Conservation (phyloP, 306 rosid genomes). For the Abrus precatorius region DNA sequence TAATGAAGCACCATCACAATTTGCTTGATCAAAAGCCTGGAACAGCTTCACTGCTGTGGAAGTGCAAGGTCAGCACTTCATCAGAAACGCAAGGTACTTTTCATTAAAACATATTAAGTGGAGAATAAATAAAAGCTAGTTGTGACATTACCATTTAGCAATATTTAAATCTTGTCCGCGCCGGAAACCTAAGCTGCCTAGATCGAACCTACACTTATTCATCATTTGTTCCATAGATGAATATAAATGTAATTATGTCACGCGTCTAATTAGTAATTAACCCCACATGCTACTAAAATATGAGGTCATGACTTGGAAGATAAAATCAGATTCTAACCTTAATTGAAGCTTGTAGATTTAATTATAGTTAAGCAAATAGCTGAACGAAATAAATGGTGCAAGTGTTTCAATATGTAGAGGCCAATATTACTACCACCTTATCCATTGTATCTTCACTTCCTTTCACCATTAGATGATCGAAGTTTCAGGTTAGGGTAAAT, state of each 20-base stretch:
- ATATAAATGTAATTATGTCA: slow-evolving; percentile 12
- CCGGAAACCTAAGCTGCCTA: slow-evolving; percentile 53
- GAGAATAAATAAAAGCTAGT: slow-evolving; percentile 53
- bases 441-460: slow-evolving; percentile 24
- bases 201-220: slow-evolving; percentile 40
- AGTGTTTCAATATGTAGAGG: slow-evolving; percentile 6
- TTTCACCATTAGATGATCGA: slow-evolving; percentile 4
- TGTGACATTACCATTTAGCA: slow-evolving; percentile 46
- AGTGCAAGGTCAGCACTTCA: slow-evolving; percentile 25
- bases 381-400: slow-evolving; percentile 2
- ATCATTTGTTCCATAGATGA: slow-evolving; percentile 39
- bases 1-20: slow-evolving; percentile 32
- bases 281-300: slow-evolving; percentile 42
- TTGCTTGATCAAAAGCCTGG: slow-evolving; percentile 45
- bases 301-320: slow-evolving; percentile 25
- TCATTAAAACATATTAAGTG: slow-evolving; percentile 41
- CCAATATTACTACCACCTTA: neutral
- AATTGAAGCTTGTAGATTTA: neutral
- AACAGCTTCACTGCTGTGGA: slow-evolving; percentile 37
- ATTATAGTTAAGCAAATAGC: neutral
- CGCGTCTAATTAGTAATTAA: slow-evolving; percentile 33
- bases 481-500: slow-evolving; percentile 15
- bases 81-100: slow-evolving; percentile 43
- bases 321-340: neutral
- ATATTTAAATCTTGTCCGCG: slow-evolving; percentile 53